Evolutionary conservation across 140 eudicot genomes (phyloP).

Genomic region (Bidens hawaiensis): DNA sequence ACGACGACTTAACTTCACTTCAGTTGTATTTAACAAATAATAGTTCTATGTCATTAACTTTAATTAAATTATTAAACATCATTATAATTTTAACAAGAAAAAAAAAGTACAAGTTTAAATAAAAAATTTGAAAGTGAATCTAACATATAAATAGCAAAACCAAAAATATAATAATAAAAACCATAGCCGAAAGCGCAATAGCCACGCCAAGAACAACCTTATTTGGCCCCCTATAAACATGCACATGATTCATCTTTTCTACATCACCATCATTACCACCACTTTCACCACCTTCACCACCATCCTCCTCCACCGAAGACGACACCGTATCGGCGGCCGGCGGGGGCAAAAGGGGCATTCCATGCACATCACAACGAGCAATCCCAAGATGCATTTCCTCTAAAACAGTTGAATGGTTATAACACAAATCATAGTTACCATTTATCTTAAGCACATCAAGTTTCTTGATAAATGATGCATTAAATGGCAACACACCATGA

Average conservation of each 20-base stretch:
- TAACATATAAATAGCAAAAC: conserved; percentile 64
- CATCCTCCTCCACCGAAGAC: conserved; percentile 30
- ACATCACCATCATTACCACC: conserved; percentile 28
- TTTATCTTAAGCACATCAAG: conserved; percentile 64
- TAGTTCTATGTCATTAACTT: no score
- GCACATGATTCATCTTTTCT: conserved; percentile 27
- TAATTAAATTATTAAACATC: no score
- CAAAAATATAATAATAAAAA: conserved; percentile 74
- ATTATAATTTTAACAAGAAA: no score
- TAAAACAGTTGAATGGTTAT: conserved; percentile 49
- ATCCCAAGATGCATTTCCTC: conserved; percentile 71
- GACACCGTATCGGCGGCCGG: conserved; percentile 32
- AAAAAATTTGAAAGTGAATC: background rate
- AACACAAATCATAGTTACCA: conserved; percentile 70
- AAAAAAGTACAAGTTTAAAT: no score
- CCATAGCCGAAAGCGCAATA: conserved; percentile 80
- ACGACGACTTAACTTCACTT: no score
- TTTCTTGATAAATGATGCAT: conserved; percentile 61
- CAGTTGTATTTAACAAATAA: no score
- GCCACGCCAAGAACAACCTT: conserved; percentile 96
- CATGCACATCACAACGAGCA: conserved; percentile 85
- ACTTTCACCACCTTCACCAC: conserved; percentile 21
- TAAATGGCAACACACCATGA: conserved; percentile 85
- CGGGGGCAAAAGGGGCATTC: conserved; percentile 74
- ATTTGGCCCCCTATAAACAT: conserved; percentile 61